Evolutionary conservation across 2,329 filamentous ascomycete genomes (phyloP), one percentile per base, ranked within the genome.

Genomic region (Exserohilum turcica): DNA sequence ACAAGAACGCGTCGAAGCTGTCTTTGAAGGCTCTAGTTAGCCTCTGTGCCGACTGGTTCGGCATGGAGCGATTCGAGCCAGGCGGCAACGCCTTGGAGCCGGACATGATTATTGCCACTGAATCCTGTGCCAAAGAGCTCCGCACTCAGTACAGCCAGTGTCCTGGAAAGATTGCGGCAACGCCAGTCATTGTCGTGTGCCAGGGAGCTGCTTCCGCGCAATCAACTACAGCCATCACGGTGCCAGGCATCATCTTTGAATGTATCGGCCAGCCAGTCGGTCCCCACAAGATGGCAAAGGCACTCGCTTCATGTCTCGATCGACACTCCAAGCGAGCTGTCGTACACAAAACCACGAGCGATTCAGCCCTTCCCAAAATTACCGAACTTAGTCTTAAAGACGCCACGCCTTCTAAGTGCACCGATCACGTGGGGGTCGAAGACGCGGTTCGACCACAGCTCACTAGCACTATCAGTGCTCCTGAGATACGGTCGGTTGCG

Each of bases 261-360:
- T 73, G 71, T 36, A 72, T 73, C 29, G 54, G 66, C 16, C 72
- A 71, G 42, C 72, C 68, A n/a, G 70, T 67, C 24, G 73, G 73
- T 27, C 73, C 73, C n/a, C 71, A 74, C 52, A 75, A 75, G 53
- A 62, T 75, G 46, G 66, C 70, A 29, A 74, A 70, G 48, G 71
- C 73, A 4, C 54, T 75, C 2, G 50, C 59, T 0, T 72, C 70
- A 2, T 74, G 71, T 47, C 63, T 74, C 12, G 66, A 72, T 38
- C 68, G 72, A 18, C 59, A 72, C 21, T 54, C 60, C 7, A 66
- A 68, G 18, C 65, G 65, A 2, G 21, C 54, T 2, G 52, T 60
- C 21, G 54, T 38, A 1, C 54, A 61, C 13, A 44, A 53, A 2
- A 56, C 44, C 13, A 53, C 60, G 2, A 55, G 42, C 1, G 60